Conservation (phyloP, 345 rosid species). For the Eucalyptus paniculata region DNA sequence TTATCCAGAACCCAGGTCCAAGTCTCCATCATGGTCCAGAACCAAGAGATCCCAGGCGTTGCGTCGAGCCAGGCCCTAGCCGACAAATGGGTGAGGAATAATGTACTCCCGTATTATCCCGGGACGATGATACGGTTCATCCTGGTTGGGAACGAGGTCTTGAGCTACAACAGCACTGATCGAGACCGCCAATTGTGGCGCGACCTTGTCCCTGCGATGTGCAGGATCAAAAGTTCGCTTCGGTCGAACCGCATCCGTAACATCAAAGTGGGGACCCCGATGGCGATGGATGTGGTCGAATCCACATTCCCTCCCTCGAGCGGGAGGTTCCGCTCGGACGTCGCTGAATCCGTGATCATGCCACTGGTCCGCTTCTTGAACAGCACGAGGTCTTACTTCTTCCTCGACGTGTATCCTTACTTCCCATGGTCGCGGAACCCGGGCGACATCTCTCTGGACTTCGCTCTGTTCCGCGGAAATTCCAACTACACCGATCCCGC, state of each 20-base stretch:
- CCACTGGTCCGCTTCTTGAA: slow-evolving; percentile 60
- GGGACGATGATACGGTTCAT: slow-evolving; percentile 35
- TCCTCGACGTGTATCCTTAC: slow-evolving; percentile 71
- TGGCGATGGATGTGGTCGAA: slow-evolving; percentile 55
- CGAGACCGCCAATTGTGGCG: slow-evolving; percentile 25
- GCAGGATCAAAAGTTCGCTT: slow-evolving; percentile 29
- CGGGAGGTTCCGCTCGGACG: slow-evolving; percentile 41
- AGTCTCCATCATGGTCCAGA: slow-evolving; percentile 59
- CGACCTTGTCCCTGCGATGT: slow-evolving; percentile 63
- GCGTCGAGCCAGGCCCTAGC: slow-evolving; percentile 29
- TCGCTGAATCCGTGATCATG: slow-evolving; percentile 26
- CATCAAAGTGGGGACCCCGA: slow-evolving; percentile 63
- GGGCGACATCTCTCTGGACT: slow-evolving; percentile 18
- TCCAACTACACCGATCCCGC: slow-evolving; percentile 37
- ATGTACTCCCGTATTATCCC: slow-evolving; percentile 40
- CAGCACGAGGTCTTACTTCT: slow-evolving; percentile 52
- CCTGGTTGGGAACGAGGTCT: slow-evolving; percentile 66
- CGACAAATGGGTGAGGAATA: slow-evolving; percentile 30
- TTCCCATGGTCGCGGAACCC: slow-evolving; percentile 57
- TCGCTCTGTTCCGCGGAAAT: slow-evolving; percentile 33
- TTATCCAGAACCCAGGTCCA: slow-evolving; percentile 34
- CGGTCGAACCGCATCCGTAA: slow-evolving; percentile 19
- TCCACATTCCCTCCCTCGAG: slow-evolving; percentile 62
- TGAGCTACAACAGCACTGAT: slow-evolving; percentile 33
- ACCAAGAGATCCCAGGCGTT: slow-evolving; percentile 32